A percentile compares a stretch with the other conserved stretches of the same genome.
These are phyloP conservation scores for Aschersonia sp. DNA, from an alignment of 2,329 filamentous ascomycete genomes.

Conservation along the genomic window DNA sequence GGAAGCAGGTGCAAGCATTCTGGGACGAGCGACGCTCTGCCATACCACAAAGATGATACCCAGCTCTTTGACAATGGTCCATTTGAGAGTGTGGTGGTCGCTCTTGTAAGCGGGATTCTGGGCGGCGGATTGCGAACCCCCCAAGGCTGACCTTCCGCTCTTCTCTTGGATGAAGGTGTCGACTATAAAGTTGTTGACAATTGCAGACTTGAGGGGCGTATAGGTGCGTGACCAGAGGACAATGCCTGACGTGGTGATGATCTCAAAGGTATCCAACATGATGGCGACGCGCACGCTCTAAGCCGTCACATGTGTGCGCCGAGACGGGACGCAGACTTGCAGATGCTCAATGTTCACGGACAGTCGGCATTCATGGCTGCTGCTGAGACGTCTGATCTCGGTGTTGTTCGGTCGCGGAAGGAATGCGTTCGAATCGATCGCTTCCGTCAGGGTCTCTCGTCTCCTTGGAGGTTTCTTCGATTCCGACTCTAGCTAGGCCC, in stretches of 20 bases:
- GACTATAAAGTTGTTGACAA: constrained; percentile 89
- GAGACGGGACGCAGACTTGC: too few relatives aligned
- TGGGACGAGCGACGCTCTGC: background rate
- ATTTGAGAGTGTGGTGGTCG: constrained; percentile 90
- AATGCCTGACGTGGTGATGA: constrained; percentile 88
- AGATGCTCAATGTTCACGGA: too few relatives aligned
- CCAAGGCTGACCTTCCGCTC: constrained; percentile 44
- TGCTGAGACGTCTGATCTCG: too few relatives aligned
- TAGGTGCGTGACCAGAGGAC: constrained; percentile 92
- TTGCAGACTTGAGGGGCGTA: constrained; percentile 60
- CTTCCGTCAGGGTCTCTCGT: too few relatives aligned
- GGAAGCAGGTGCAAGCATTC: too few relatives aligned
- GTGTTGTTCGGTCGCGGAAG: too few relatives aligned
- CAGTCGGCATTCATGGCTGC: too few relatives aligned
- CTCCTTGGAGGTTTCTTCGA: too few relatives aligned
- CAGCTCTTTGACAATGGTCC: constrained; percentile 83
- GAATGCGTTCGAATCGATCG: too few relatives aligned
- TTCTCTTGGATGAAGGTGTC: constrained; percentile 98
- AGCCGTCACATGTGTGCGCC: background rate
- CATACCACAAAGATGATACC: constrained; percentile 85
- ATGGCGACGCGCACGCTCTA: constrained; percentile 5
- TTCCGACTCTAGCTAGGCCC: too few relatives aligned
- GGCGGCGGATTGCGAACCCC: constrained; percentile 42
- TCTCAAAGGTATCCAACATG: constrained; percentile 96
- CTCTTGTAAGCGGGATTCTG: constrained; percentile 67